Conservation (phyloP, 1,284 basidiomycete genomes). For the Papiliotrema nemorosa region DNA sequence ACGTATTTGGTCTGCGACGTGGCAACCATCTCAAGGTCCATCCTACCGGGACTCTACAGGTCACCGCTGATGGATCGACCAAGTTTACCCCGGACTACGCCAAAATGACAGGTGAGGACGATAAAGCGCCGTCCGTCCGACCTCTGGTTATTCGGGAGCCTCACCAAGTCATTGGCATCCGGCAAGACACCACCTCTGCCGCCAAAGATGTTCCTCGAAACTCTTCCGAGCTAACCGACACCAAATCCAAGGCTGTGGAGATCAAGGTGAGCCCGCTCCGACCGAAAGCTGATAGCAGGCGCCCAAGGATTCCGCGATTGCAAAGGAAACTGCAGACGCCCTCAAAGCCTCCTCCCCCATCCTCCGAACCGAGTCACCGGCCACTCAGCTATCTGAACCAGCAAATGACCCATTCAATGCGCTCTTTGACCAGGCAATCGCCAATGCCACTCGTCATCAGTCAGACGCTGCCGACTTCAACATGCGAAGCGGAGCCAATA, state of each 20-base stretch:
- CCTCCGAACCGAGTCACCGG: too few species aligned
- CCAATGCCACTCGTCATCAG: background rate
- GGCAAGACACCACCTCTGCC: slow-evolving; percentile 7
- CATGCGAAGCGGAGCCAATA: background rate
- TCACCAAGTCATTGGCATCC: slow-evolving; percentile 31
- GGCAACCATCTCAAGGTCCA: slow-evolving; percentile 6
- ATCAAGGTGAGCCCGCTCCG: background rate
- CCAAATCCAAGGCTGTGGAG: background rate
- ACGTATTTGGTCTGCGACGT: slow-evolving; percentile 34
- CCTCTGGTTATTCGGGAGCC: slow-evolving; percentile 30
- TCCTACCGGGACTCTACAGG: background rate
- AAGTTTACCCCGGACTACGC: background rate
- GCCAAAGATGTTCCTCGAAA: background rate
- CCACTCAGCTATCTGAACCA: too few species aligned
- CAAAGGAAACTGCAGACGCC: too few species aligned
- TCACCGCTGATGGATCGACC: background rate
- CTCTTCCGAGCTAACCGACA: background rate
- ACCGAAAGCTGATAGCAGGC: too few species aligned
- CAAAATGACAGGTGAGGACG: background rate
- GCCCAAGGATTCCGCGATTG: too few species aligned
- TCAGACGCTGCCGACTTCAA: background rate
- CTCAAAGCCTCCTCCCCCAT: too few species aligned
- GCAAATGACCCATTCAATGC: slow-evolving; percentile 1
- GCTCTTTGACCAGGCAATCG: slow-evolving; percentile 5
- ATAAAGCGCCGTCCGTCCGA: slow-evolving; percentile 1